Conservation (phyloP, 1,284 basidiomycete species). For the Cerrena zonata region DNA sequence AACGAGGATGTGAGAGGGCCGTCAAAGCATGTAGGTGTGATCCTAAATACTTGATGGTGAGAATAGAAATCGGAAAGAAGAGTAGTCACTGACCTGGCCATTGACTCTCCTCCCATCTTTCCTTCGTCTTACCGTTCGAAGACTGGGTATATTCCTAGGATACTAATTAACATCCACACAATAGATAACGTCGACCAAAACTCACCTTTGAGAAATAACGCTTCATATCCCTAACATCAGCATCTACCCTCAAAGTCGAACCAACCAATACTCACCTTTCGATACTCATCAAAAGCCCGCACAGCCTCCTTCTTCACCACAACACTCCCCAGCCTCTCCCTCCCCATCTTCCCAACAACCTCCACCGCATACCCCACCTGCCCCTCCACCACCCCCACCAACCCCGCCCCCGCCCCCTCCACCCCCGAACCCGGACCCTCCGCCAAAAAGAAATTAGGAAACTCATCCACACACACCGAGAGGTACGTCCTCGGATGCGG, state of each 20-base stretch:
- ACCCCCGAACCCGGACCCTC: constrained; percentile 52
- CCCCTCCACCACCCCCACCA: constrained; percentile 48
- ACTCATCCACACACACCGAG: constrained; percentile 48
- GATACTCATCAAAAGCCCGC: constrained; percentile 53
- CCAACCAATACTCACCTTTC: constrained; percentile 31
- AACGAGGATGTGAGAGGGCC: constrained; percentile 48
- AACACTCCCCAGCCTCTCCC: constrained; percentile 54
- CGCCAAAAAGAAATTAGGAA: constrained; percentile 56
- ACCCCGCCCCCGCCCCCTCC: constrained; percentile 47
- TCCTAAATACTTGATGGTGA: constrained; percentile 27
- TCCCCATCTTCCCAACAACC: constrained; percentile 52
- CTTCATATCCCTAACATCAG: constrained; percentile 10
- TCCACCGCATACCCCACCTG: constrained; percentile 50
- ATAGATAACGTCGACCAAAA: constrained; percentile 25
- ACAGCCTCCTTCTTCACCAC: constrained; percentile 54
- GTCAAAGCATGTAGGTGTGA: constrained; percentile 49
- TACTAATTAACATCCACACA: constrained; percentile 55
- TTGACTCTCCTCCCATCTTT: constrained; percentile 50
- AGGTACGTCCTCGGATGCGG: constrained; percentile 55
- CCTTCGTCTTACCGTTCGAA: constrained; percentile 61
- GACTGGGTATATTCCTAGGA: constrained; percentile 55
- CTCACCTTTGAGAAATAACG: constrained; percentile 45
- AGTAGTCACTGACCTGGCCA: constrained; percentile 58
- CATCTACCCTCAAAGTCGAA: no score
- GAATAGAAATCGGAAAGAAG: background rate